Conservation (phyloP, 495 filamentous ascomycete genomes). For the Penicillium longicatenatum region DNA sequence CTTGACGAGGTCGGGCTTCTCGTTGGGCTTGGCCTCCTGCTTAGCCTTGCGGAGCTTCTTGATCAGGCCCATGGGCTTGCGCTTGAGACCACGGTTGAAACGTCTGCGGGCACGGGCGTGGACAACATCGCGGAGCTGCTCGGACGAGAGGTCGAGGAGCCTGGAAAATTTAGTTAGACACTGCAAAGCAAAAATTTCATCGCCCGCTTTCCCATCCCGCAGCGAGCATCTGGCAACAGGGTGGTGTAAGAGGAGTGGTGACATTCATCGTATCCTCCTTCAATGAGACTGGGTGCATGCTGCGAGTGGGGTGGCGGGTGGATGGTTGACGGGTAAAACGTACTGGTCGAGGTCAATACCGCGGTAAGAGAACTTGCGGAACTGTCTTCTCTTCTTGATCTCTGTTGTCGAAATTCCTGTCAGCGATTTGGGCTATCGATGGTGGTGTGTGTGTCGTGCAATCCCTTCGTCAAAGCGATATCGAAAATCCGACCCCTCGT, state of each 20-base stretch:
- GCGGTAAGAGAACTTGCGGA: constrained; percentile 99
- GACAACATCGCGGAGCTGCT: constrained; percentile 98
- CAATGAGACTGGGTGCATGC: constrained; percentile 44
- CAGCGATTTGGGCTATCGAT: constrained; percentile 38
- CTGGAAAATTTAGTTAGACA: constrained; percentile 44
- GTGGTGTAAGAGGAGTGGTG: background rate
- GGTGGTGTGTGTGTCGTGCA: constrained; percentile 24
- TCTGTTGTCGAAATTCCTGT: constrained; percentile 54
- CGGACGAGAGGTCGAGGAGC: constrained; percentile 97
- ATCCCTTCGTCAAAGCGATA: constrained; percentile 25
- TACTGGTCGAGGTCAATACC: constrained; percentile 99
- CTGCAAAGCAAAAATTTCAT: constrained; percentile 25
- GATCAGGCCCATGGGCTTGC: constrained; percentile 99
- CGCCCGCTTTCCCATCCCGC: background rate
- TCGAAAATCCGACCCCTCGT: constrained; percentile 11
- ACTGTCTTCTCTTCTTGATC: constrained; percentile 98
- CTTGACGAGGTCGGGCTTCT: constrained; percentile 99
- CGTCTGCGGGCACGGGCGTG: constrained; percentile 97
- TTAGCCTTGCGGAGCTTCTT: constrained; percentile 99
- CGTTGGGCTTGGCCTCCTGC: constrained; percentile 99
- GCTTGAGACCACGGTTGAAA: constrained; percentile 99
- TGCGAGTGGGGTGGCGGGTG: constrained; percentile 40
- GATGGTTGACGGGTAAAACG: constrained; percentile 43
- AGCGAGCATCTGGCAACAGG: background rate
- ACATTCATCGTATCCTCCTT: constrained; percentile 20